Base-by-base conservation (phyloP, 768 basidiomycete genomes). In the Tulasnella sp. region DNA sequence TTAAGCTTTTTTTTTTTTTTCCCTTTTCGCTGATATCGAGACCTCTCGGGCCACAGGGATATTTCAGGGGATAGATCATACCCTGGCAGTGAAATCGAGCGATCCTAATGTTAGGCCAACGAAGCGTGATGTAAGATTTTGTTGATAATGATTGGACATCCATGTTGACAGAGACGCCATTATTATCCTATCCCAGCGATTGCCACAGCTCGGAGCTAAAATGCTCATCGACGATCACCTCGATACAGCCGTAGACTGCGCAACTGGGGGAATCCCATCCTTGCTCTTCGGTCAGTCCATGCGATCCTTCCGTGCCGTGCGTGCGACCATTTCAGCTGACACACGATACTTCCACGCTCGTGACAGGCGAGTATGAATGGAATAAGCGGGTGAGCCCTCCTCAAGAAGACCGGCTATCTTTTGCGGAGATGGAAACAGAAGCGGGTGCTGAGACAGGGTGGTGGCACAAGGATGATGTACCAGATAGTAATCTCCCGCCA, bases 161-260 rank as follows among this genome's bases (percentile, higher is more conserved):
- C n/a, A n/a, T n/a, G n/a, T n/a, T n/a, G n/a, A n/a, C n/a, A n/a
- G n/a, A n/a, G n/a, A n/a, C n/a, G n/a, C n/a, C n/a, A n/a, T n/a
- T n/a, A n/a, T n/a, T n/a, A n/a, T n/a, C n/a, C n/a, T n/a, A n/a
- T n/a, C 15, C 29, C 63, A 86, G 82, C 80, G 88, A 48, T 85
- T 86, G 67, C 71, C 78, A 32, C 74, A 79, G 61, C 71, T 89
- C 17, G 76, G 77, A 15, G 84, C 87, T 10, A 74, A 76, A 42
- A 67, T 88, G 41, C 72, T 91, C 54, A 81, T 91, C 60, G 88
- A 91, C 69, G 88, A 91, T 72, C 88, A 86, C 4, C 66, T 83
- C 43, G 88, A 90, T 70, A 89, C 90, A 69, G 85, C 84, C 38
- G 64, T 85, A 26, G 76, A 80, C 59, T 83, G 82, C 63, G 76